These are phyloP conservation scores for Gillenia trifoliata DNA, from an alignment of 306 rosid species.

Conservation along the genomic window DNA sequence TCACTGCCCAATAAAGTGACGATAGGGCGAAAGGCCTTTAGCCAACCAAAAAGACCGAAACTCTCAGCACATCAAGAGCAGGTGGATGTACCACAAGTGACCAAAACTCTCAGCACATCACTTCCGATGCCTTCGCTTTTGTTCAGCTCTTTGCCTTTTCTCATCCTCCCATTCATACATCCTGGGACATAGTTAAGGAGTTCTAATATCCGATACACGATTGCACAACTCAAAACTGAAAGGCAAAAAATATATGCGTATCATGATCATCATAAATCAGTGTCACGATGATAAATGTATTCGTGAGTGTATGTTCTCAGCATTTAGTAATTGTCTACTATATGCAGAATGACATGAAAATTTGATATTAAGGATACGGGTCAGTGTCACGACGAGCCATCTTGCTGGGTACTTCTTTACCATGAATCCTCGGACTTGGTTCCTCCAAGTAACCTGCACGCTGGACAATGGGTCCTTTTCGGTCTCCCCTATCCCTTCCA, in stretches of 20 bases:
- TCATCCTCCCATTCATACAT: constrained; percentile 91
- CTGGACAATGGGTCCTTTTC: constrained; percentile 68
- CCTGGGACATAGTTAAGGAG: constrained; percentile 62
- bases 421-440: constrained; percentile 66
- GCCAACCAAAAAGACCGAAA: background rate
- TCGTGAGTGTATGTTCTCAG: background rate
- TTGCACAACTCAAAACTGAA: background rate
- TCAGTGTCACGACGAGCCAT: constrained; percentile 85
- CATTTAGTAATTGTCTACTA: background rate
- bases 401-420: constrained; percentile 76
- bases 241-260: background rate
- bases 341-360: constrained; percentile 1
- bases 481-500: constrained; percentile 88
- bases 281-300: background rate
- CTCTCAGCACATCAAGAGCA: constrained; percentile 13
- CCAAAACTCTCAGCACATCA: background rate
- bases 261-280: background rate
- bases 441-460: constrained; percentile 77
- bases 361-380: constrained; percentile 64
- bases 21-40: background rate
- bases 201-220: background rate
- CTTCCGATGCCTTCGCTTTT: constrained; percentile 90
- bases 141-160: constrained; percentile 92
- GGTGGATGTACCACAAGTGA: constrained; percentile 11
- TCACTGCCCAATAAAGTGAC: constrained; percentile 20